Percentiles rank a stretch among this genome's conserved stretches.
phyloP scores from a whole-genome alignment of 192 early-diverging fungal species.

The Geranomyces variabilis region DNA sequence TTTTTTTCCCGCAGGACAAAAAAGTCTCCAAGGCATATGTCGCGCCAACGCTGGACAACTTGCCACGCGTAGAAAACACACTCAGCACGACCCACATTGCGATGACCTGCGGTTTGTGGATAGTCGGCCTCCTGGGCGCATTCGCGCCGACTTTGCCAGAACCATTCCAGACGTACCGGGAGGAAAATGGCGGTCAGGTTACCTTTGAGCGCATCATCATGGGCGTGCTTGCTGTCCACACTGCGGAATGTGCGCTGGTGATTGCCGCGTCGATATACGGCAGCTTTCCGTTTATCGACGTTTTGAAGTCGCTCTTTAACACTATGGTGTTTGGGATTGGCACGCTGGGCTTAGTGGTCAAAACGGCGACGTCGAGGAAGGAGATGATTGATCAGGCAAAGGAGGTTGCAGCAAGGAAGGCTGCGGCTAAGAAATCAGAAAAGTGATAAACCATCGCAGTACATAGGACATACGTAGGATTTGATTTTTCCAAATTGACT shows the following conservation, averaged over 20 bases:
- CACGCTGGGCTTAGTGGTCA: conserved; percentile 11
- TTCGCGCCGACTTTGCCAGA: conserved; percentile 3
- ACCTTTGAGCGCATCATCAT: conserved; percentile 4
- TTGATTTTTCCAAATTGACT: too few species aligned
- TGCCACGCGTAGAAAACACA: background rate
- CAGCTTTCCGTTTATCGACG: background rate
- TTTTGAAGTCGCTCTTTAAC: background rate
- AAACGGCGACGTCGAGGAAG: conserved; percentile 18
- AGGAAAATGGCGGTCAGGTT: conserved; percentile 2
- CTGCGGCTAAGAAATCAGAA: too few species aligned
- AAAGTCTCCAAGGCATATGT: conserved; percentile 18
- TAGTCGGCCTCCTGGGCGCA: conserved; percentile 2
- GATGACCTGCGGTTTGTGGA: background rate
- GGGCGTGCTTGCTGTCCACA: conserved; percentile 16
- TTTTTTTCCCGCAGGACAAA: background rate
- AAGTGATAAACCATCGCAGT: too few species aligned
- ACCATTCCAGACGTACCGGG: conserved; percentile 1
- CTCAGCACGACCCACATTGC: background rate
- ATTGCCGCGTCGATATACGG: conserved; percentile 14
- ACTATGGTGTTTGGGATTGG: conserved; percentile 22
- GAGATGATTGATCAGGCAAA: background rate
- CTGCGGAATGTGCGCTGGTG: conserved; percentile 4
- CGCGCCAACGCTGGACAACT: background rate
- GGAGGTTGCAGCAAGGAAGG: background rate
- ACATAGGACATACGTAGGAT: too few species aligned